phyloP scores from a whole-genome alignment of 768 basidiomycete genomes.

The Clitopilus hobsonii region DNA sequence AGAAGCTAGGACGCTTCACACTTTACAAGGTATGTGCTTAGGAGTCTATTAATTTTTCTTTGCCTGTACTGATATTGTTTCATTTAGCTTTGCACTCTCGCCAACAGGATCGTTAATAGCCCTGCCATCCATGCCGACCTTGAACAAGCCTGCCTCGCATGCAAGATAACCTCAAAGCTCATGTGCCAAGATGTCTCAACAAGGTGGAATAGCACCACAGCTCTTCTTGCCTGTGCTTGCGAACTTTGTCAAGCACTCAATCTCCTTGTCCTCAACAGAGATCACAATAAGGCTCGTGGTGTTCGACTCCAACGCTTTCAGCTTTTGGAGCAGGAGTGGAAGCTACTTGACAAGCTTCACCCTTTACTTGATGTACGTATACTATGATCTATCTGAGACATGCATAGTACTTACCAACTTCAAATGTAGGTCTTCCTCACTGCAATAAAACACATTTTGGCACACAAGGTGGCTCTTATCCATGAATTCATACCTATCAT shows the following conservation, averaged over 20 bases:
- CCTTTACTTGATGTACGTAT: slow-evolving; percentile 12
- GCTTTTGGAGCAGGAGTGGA: slow-evolving; percentile 15
- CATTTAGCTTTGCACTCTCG: too few species aligned
- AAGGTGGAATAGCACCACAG: slow-evolving; percentile 18
- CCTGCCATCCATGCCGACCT: too few species aligned
- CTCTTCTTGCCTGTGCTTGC: slow-evolving; percentile 11
- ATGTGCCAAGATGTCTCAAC: slow-evolving; percentile 5
- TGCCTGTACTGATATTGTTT: too few species aligned
- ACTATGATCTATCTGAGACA: neutral
- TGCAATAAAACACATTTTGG: too few species aligned
- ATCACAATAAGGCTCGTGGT: slow-evolving; percentile 9
- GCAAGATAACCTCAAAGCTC: too few species aligned
- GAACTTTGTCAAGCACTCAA: slow-evolving; percentile 10
- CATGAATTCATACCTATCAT: too few species aligned
- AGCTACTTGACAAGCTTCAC: slow-evolving; percentile 10
- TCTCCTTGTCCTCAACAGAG: slow-evolving; percentile 7
- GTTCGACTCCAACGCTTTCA: slow-evolving; percentile 9
- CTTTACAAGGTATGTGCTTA: slow-evolving; percentile 4
- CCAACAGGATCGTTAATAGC: too few species aligned
- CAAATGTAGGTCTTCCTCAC: too few species aligned
- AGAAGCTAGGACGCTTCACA: slow-evolving; percentile 2
- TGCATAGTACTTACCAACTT: too few species aligned
- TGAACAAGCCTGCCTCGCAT: too few species aligned
- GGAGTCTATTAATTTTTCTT: too few species aligned
- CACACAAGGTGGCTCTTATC: too few species aligned